These are phyloP conservation scores for Alisma plantagoaquatica DNA, from an alignment of 106 monocot species.

Conservation along the genomic window DNA sequence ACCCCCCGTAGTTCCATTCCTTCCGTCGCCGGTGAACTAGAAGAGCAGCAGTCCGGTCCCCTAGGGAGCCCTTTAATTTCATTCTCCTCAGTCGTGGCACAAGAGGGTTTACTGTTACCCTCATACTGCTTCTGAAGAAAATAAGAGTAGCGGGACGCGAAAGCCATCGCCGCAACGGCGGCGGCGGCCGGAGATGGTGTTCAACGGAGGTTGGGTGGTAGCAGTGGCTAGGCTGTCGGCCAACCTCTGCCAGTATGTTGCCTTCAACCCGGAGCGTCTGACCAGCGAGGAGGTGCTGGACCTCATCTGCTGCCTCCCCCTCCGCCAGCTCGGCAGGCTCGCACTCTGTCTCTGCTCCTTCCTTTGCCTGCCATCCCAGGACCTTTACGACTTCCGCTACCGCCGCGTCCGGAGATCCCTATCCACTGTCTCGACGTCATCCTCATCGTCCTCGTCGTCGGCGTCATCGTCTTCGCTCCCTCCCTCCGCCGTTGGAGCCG, in stretches of 20 bases:
- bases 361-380: conserved; percentile 11
- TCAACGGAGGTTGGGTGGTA: conserved; percentile 13
- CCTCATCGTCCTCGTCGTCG: conserved; percentile 5
- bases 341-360: conserved; percentile 17
- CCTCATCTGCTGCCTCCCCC: conserved; percentile 23
- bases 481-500: no score
- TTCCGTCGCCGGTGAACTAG: no score
- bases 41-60: no score
- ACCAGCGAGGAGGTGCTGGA: conserved; percentile 9
- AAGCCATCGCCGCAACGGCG: no score
- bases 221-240: conserved; percentile 18
- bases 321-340: conserved; percentile 16
- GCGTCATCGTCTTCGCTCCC: no score
- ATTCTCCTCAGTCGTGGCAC: no score
- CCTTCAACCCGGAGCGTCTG: conserved; percentile 22
- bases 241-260: conserved; percentile 23
- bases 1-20: no score
- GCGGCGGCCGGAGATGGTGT: conserved; percentile 10
- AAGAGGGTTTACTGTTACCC: no score
- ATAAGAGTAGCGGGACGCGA: no score
- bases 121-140: no score
- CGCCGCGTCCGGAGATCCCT: not conserved
- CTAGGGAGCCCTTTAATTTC: no score
- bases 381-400: not conserved
- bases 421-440: conserved; percentile 8